Conservation (phyloP, 768 basidiomycete species). For the Lactifluus hygrophoroides region DNA sequence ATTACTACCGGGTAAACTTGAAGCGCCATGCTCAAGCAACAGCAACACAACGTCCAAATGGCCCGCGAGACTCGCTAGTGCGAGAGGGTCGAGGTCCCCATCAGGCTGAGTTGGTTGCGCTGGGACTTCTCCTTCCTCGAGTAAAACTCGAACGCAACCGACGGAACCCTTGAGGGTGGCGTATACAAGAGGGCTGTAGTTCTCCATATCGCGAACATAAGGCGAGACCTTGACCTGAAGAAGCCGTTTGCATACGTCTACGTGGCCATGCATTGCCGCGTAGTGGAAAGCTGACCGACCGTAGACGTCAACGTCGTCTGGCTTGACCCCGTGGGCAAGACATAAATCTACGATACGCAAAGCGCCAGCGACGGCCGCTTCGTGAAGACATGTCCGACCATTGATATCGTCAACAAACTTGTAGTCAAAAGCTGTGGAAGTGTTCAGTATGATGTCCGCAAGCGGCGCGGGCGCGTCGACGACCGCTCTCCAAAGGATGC, state of each 20-base stretch:
- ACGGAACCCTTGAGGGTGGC: constrained; percentile 82
- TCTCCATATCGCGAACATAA: constrained; percentile 79
- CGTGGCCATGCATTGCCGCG: constrained; percentile 88
- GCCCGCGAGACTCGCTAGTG: constrained; percentile 85
- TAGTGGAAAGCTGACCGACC: constrained; percentile 93
- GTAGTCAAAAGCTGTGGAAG: constrained; percentile 74
- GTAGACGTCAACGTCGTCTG: constrained; percentile 76
- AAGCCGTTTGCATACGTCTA: constrained; percentile 63
- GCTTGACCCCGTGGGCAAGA: constrained; percentile 60
- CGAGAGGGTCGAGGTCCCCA: constrained; percentile 76
- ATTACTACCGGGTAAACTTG: constrained; percentile 77
- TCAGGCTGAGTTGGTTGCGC: constrained; percentile 48
- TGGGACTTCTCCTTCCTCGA: constrained; percentile 60
- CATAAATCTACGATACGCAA: constrained; percentile 73
- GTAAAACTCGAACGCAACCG: constrained; percentile 73
- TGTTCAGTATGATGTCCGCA: constrained; percentile 64
- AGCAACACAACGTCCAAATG: constrained; percentile 75
- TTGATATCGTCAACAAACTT: constrained; percentile 95
- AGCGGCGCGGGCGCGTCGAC: constrained; percentile 70
- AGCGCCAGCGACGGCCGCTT: constrained; percentile 81
- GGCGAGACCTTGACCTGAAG: constrained; percentile 60
- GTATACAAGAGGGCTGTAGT: constrained; percentile 89
- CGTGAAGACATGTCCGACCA: constrained; percentile 87
- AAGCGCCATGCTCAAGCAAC: constrained; percentile 68
- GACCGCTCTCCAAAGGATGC: constrained; percentile 92